These are phyloP conservation scores for Rhynchosporium graminicola DNA, from an alignment of 2,329 filamentous ascomycete species.

Conservation along the genomic window DNA sequence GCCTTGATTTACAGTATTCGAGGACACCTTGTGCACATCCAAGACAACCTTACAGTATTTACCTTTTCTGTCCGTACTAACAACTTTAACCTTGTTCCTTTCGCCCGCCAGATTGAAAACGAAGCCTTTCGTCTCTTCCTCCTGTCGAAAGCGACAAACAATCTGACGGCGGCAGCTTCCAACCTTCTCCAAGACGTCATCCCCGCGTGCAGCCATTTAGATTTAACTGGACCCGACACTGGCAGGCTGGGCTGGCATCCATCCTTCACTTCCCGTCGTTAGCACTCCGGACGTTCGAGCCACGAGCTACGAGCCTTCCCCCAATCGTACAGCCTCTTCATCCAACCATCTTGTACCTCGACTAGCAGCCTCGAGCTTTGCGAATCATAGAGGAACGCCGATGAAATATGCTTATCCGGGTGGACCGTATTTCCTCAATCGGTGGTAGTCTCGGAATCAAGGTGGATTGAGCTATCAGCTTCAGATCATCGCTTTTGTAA, in stretches of 20 bases:
- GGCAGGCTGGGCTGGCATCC: too few relatives aligned
- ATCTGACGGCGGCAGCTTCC: constrained; percentile 5
- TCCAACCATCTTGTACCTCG: constrained; percentile 10
- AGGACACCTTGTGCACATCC: background rate
- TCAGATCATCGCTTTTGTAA: constrained; percentile 6
- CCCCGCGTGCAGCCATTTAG: background rate
- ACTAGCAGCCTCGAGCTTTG: constrained; percentile 7
- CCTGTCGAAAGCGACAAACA: background rate
- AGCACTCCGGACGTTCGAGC: too few relatives aligned
- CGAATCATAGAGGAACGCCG: background rate
- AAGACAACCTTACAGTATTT: background rate
- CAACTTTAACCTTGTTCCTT: background rate
- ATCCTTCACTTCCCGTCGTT: too few relatives aligned
- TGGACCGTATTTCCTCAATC: constrained; percentile 1
- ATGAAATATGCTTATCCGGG: constrained; percentile 20
- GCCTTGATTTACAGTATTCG: background rate
- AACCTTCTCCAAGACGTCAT: constrained; percentile 7
- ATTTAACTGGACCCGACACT: background rate
- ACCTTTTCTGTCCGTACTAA: background rate
- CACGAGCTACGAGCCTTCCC: constrained; percentile 1
- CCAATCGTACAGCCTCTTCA: constrained; percentile 8
- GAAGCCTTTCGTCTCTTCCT: constrained; percentile 1
- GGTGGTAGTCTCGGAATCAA: constrained; percentile 7
- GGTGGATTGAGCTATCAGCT: constrained; percentile 1
- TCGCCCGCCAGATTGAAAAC: background rate